These are phyloP conservation scores for Dactylella cylindrospora DNA, from an alignment of 2,329 filamentous ascomycete species.

Conservation along the genomic window DNA sequence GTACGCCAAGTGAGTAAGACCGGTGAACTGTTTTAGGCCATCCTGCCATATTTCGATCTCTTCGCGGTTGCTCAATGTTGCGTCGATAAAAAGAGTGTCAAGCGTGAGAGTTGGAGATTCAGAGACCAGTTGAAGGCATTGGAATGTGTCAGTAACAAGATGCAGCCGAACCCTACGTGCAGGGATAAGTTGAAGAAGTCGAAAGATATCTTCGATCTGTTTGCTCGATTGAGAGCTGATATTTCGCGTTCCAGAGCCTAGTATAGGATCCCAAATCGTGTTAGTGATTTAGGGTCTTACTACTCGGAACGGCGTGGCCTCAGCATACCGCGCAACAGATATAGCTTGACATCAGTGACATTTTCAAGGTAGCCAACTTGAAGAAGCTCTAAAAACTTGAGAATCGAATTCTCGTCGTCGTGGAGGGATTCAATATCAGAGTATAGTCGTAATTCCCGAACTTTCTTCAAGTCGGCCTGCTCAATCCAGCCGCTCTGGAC, in stretches of 20 bases:
- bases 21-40: conserved; percentile 30
- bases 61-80: conserved; percentile 24
- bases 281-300: background rate
- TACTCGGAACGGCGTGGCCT: background rate
- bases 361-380: conserved; percentile 1
- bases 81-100: conserved; percentile 29
- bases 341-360: conserved; percentile 13
- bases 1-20: conserved; percentile 24
- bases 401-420: conserved; percentile 3
- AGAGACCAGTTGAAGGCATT: conserved; percentile 21
- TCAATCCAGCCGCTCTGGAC: conserved; percentile 22
- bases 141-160: conserved; percentile 26
- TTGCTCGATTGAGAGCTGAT: conserved; percentile 3
- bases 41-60: conserved; percentile 38
- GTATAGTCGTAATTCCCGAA: conserved; percentile 24
- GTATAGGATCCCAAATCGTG: background rate
- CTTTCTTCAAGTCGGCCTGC: conserved; percentile 1
- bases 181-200: conserved; percentile 12
- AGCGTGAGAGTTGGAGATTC: conserved; percentile 10
- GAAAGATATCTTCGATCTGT: conserved; percentile 13
- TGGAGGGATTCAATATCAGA: conserved; percentile 24
- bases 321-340: conserved; percentile 17
- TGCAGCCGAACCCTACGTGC: conserved; percentile 10
- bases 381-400: conserved; percentile 17
- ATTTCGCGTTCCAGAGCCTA: conserved; percentile 19